Evolutionary conservation across 1,139 yeast species (phyloP), one percentile per base, ranked within the genome.

Genomic region (Zygoascus hellenicus): DNA sequence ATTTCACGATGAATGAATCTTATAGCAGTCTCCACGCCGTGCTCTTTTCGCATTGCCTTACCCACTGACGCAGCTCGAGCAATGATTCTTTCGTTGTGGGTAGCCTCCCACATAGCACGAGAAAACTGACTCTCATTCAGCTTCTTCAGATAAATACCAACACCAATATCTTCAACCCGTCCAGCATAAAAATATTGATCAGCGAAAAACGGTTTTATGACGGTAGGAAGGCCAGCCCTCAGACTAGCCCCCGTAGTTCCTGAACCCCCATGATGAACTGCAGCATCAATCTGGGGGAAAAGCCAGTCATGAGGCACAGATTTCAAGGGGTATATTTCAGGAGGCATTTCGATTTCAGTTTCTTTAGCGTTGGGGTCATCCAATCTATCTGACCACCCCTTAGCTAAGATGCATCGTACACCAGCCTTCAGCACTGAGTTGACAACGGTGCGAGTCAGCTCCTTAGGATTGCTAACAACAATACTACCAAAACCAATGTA

Each of bases 261-360:
- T 0, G 96, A 84, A 0, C 98, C 98, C 34, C 98, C 98, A 64
- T 90, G 98, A 60, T 90, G 98, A 3, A 90, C 96, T 0, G 95
- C 96, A 0, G 92, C 97, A 66, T 90, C 96, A 38, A 92, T 72
- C 54, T 78, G 80, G 0, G 92, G 85, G 65, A 90, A 90, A 39
- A 90, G 69, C 97, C 97, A 92, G 64, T 89, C 96, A 63, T 90
- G 98, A 0, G 97, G 96, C 16, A 87, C 72, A 10, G 82, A 64
- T 3, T 92, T 92, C 10, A 86, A 70, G 54, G 79, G 80, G 61
- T 69, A 85, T 2, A 90, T 76, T 53, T 81, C 80, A 0, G 72
- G 69, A 0, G 96, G 96, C n/a, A 87, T 65, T 29, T 70, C 76
- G 15, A 80, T 63, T 54, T 81, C 86, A 6, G 75, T 59, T 17